A percentile compares a stretch with the other conserved stretches of the same genome.
phyloP scores from a whole-genome alignment of 1,284 basidiomycete genomes.

The Pseudozyma sp. region DNA sequence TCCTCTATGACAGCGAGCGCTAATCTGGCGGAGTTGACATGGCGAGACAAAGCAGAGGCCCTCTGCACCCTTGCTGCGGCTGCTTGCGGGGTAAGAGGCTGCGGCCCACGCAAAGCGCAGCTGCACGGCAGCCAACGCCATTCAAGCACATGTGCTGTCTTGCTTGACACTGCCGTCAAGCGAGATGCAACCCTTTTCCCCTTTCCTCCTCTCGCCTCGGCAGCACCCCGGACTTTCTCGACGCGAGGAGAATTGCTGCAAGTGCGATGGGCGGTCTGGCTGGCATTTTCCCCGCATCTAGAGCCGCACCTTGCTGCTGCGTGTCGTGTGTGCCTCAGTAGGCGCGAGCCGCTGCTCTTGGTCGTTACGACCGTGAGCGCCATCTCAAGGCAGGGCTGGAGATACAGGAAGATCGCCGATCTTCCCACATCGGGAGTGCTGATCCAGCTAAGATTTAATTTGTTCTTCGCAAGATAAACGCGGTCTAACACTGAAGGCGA shows the following conservation, averaged over 20 bases:
- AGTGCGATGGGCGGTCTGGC: too few species aligned
- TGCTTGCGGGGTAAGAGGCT: not conserved
- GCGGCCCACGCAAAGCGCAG: too few species aligned
- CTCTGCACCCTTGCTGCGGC: not conserved
- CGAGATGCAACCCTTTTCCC: constrained; percentile 9
- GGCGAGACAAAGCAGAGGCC: not conserved
- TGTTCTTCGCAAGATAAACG: too few species aligned
- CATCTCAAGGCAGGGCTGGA: too few species aligned
- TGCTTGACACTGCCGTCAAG: constrained; percentile 5
- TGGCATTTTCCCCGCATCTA: constrained; percentile 3
- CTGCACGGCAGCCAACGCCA: too few species aligned
- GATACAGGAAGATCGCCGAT: not conserved
- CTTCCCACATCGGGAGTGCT: not conserved
- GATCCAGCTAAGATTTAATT: too few species aligned
- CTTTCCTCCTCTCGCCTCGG: not conserved
- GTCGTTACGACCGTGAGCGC: too few species aligned
- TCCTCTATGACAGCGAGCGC: not conserved
- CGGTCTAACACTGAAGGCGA: not conserved
- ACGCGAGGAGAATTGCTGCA: not conserved
- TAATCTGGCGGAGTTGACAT: not conserved
- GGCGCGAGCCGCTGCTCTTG: too few species aligned
- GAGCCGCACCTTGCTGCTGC: not conserved
- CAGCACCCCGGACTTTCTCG: not conserved
- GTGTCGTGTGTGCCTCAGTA: too few species aligned
- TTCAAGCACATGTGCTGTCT: not conserved